Percentiles rank a stretch among this genome's conserved stretches.
phyloP scores from a whole-genome alignment of 441 rosid species.

The Daphne laureola region DNA sequence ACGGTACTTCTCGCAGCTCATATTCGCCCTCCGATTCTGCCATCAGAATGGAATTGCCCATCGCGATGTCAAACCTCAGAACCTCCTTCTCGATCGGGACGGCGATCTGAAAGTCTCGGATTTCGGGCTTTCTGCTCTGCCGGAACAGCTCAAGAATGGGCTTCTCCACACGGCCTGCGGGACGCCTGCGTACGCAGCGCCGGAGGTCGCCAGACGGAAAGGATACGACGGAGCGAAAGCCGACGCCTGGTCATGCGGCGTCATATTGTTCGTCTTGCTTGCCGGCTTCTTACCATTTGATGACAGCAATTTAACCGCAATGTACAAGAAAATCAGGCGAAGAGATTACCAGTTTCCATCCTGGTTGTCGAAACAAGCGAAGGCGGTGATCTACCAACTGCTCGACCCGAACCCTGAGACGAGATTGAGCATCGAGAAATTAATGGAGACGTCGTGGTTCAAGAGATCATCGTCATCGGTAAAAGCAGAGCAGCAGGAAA shows the following conservation, averaged over 20 bases:
- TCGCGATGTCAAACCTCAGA: conserved; percentile 86
- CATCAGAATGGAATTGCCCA: conserved; percentile 47
- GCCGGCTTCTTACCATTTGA: conserved; percentile 65
- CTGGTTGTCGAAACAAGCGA: conserved; percentile 52
- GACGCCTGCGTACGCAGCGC: conserved; percentile 77
- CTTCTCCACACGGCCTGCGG: conserved; percentile 79
- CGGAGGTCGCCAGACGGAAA: conserved; percentile 57
- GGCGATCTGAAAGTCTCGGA: conserved; percentile 68
- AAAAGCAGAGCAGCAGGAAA: conserved; percentile 7
- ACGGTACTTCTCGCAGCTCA: conserved; percentile 66
- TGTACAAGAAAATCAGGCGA: conserved; percentile 49
- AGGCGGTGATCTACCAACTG: conserved; percentile 38
- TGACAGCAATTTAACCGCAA: conserved; percentile 34
- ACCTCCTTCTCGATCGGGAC: conserved; percentile 50
- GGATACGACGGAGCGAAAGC: conserved; percentile 72
- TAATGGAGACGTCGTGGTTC: conserved; percentile 51
- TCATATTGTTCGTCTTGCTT: conserved; percentile 49
- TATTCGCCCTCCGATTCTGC: conserved; percentile 69
- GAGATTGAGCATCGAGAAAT: conserved; percentile 50
- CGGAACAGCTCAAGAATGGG: conserved; percentile 41
- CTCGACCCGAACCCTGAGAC: conserved; percentile 68
- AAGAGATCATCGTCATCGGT: conserved; percentile 26
- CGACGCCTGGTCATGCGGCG: conserved; percentile 96
- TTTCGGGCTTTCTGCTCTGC: conserved; percentile 69
- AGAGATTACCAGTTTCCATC: conserved; percentile 54